Conservation (phyloP, 2,329 filamentous ascomycete species). For the Pyricularia pennisetigena region DNA sequence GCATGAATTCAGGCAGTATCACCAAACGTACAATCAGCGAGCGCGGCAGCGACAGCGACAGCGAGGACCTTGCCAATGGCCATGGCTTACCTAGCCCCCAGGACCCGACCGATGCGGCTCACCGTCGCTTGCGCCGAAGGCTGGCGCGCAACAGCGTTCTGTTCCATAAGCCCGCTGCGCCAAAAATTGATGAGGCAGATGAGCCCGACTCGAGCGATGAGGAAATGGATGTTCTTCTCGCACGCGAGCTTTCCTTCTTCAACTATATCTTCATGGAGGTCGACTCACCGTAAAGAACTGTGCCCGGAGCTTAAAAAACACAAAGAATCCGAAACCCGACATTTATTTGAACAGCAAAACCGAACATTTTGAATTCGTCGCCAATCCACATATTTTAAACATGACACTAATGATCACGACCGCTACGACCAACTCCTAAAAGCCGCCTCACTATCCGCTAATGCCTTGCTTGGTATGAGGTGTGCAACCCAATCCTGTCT, state of each 20-base stretch:
- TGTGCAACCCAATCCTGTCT: neutral
- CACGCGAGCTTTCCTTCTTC: slow-evolving; percentile 39
- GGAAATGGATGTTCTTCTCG: slow-evolving; percentile 21
- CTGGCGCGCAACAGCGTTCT: slow-evolving; percentile 36
- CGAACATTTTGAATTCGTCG: neutral
- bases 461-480: neutral
- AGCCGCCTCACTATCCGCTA: neutral
- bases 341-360: neutral
- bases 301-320: neutral
- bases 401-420: neutral
- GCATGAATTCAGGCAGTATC: slow-evolving; percentile 42
- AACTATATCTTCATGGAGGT: slow-evolving; percentile 44
- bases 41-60: slow-evolving; percentile 38
- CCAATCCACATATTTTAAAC: neutral
- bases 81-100: neutral
- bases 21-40: slow-evolving; percentile 45
- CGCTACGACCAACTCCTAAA: neutral
- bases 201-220: slow-evolving; percentile 40
- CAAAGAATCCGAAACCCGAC: neutral
- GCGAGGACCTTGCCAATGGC: slow-evolving; percentile 23
- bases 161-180: slow-evolving; percentile 38
- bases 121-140: slow-evolving; percentile 34
- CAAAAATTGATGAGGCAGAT: slow-evolving; percentile 42
- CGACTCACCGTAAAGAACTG: slow-evolving; percentile 22
- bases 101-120: slow-evolving; percentile 9